Conservation (phyloP, 139 green algal genomes). For the Chloropicon primus region DNA sequence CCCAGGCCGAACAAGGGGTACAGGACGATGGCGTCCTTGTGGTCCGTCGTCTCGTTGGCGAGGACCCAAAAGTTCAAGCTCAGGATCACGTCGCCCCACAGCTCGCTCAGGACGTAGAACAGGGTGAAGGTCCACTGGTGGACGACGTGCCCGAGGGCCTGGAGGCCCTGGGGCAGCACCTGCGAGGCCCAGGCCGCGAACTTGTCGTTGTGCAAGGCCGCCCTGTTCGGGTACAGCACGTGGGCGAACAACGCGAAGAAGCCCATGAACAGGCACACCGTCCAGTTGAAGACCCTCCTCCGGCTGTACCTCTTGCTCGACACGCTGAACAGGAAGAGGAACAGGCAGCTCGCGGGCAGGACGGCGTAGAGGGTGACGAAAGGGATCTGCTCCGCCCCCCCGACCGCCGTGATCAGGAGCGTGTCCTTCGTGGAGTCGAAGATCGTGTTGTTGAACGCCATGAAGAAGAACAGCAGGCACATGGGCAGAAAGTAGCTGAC, state of each 20-base stretch:
- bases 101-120: conserved; percentile 78
- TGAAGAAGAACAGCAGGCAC: conserved; percentile 61
- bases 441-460: conserved; percentile 89
- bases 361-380: conserved; percentile 72
- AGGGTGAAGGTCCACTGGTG: conserved; percentile 90
- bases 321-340: conserved; percentile 49
- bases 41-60: conserved; percentile 83
- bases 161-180: conserved; percentile 32
- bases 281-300: conserved; percentile 71
- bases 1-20: conserved; percentile 93
- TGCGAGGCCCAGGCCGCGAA: conserved; percentile 7
- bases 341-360: conserved; percentile 64
- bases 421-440: conserved; percentile 85
- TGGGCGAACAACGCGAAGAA: conserved; percentile 71
- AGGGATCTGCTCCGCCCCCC: conserved; percentile 33
- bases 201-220: conserved; percentile 45
- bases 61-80: conserved; percentile 84
- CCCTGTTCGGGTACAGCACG: conserved; percentile 64
- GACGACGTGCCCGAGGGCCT: conserved; percentile 64
- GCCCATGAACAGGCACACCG: conserved; percentile 57
- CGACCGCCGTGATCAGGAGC: conserved; percentile 76
- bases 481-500: conserved; percentile 47
- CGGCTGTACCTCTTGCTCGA: conserved; percentile 44
- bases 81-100: conserved; percentile 83
- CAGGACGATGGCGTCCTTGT: conserved; percentile 70